These are phyloP conservation scores for Ustilago lituana DNA, from an alignment of 1,284 basidiomycete species.

Conservation along the genomic window DNA sequence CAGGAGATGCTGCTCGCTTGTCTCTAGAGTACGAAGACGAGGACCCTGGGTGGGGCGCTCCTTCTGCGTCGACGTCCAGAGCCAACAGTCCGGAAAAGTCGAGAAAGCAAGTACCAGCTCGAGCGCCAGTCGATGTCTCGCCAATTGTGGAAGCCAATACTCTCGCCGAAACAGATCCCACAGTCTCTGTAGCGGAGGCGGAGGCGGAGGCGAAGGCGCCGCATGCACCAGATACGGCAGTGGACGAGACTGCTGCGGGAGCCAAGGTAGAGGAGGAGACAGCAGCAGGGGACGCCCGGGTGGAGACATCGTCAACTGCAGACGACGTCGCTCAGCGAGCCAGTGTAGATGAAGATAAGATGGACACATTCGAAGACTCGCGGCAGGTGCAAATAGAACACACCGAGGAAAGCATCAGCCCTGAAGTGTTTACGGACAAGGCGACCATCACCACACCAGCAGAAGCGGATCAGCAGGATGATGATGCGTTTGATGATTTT, in stretches of 20 bases:
- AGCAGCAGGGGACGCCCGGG: background rate
- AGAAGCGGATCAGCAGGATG: slow-evolving; percentile 5
- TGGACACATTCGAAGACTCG: slow-evolving; percentile 10
- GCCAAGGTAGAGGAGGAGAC: background rate
- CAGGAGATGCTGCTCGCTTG: slow-evolving; percentile 3
- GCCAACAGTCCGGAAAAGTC: slow-evolving; percentile 34
- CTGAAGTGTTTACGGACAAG: slow-evolving; percentile 8
- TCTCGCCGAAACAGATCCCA: background rate
- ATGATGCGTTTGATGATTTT: slow-evolving; percentile 49
- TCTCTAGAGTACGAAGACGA: slow-evolving; percentile 35
- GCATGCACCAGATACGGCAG: background rate
- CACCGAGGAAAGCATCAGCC: background rate
- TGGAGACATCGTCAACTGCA: too few relatives aligned
- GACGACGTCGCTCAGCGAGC: background rate
- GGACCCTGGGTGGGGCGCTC: slow-evolving; percentile 39
- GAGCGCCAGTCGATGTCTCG: background rate
- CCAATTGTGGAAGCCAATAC: background rate
- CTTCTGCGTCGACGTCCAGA: slow-evolving; percentile 22
- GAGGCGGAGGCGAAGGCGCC: too few relatives aligned
- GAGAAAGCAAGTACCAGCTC: slow-evolving; percentile 8
- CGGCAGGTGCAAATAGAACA: slow-evolving; percentile 12
- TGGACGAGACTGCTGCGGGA: background rate
- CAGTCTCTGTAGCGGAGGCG: too few relatives aligned
- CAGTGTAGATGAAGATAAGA: background rate
- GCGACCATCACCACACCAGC: background rate